Evolutionary conservation across 352 stramenopile genomes (phyloP).

Genomic region (Aphanomyces stellatus): DNA sequence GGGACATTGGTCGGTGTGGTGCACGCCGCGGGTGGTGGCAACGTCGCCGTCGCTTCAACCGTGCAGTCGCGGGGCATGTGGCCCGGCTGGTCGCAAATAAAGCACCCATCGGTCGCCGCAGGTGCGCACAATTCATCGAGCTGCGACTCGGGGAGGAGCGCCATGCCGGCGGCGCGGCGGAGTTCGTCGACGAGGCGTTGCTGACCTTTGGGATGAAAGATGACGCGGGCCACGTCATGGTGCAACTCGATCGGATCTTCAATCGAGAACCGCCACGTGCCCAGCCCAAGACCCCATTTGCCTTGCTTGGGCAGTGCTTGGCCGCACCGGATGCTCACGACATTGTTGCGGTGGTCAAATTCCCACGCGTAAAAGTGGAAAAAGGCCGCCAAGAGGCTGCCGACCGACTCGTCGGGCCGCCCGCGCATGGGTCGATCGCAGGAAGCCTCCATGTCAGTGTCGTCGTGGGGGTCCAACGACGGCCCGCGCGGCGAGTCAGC

Average conservation of each 20-base stretch:
- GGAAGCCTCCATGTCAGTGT: too few species aligned
- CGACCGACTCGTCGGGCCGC: background rate
- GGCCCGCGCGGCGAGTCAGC: too few species aligned
- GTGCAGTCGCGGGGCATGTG: conserved; percentile 1
- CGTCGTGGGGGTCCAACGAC: too few species aligned
- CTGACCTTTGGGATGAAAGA: conserved; percentile 65
- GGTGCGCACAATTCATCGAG: conserved; percentile 1
- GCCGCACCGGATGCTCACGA: conserved; percentile 89
- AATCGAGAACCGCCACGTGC: conserved; percentile 70
- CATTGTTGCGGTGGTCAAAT: conserved; percentile 92
- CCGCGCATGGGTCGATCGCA: too few species aligned
- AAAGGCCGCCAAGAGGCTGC: conserved; percentile 87
- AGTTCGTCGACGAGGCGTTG: conserved; percentile 19
- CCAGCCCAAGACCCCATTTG: conserved; percentile 53
- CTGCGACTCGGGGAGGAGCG: background rate
- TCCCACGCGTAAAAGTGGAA: conserved; percentile 95
- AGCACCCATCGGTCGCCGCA: background rate
- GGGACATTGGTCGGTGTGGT: background rate
- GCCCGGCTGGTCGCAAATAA: background rate
- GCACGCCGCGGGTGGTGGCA: background rate
- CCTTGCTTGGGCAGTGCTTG: conserved; percentile 48
- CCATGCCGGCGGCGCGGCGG: conserved; percentile 9
- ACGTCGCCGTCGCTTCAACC: background rate
- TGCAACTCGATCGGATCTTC: conserved; percentile 81
- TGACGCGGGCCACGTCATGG: conserved; percentile 68